Conservation (phyloP, 495 filamentous ascomycete genomes). For the Penicillium samsonianum region DNA sequence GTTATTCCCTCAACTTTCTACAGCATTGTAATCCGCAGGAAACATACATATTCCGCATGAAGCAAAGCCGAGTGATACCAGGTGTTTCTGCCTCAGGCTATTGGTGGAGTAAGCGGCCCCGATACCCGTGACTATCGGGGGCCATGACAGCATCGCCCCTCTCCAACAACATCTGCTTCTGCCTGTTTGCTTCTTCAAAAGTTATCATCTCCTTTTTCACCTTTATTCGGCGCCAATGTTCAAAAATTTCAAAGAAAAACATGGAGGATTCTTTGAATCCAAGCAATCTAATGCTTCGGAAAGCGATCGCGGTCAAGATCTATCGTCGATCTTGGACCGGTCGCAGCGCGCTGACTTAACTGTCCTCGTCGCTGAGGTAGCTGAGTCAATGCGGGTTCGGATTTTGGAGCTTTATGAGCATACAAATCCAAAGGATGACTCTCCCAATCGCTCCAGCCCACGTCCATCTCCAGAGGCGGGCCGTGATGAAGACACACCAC, state of each 20-base stretch:
- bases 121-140: neutral
- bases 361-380: conserved; percentile 45
- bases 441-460: conserved; percentile 4
- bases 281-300: conserved; percentile 27
- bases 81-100: conserved; percentile 4
- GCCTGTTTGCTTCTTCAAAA: neutral
- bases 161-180: conserved; percentile 4
- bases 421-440: conserved; percentile 21
- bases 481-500: conserved; percentile 19
- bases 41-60: neutral
- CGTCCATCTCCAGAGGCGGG: conserved; percentile 4
- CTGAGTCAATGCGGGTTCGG: conserved; percentile 46
- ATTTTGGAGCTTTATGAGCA: conserved; percentile 45
- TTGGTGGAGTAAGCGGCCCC: conserved; percentile 7
- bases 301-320: conserved; percentile 42
- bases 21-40: neutral
- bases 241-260: conserved; percentile 45
- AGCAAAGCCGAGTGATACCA: neutral
- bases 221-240: conserved; percentile 30
- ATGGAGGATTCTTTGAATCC: conserved; percentile 36
- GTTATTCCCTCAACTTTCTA: neutral
- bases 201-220: neutral
- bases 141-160: conserved; percentile 14
- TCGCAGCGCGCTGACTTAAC: conserved; percentile 52
- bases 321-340: conserved; percentile 52